Evolutionary conservation across 495 filamentous ascomycete genomes (phyloP).

Genomic region (Penicillium coffeae): DNA sequence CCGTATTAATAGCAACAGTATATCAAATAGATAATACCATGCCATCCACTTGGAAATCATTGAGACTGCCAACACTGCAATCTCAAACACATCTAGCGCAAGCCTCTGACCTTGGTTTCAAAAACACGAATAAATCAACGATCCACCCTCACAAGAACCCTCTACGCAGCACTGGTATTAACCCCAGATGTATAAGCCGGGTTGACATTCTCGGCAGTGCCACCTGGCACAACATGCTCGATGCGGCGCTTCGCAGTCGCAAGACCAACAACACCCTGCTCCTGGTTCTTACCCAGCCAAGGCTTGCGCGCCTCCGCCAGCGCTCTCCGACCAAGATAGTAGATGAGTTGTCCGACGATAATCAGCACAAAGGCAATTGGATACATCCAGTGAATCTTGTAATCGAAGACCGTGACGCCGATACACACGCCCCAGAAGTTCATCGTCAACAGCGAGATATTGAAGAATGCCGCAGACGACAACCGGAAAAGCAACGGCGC

Average conservation of each 20-base stretch:
- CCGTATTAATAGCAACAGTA: too few relatives aligned
- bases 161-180: not conserved
- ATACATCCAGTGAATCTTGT: slow-evolving; percentile 82
- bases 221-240: slow-evolving; percentile 28
- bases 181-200: too few relatives aligned
- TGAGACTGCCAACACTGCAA: too few relatives aligned
- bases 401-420: slow-evolving; percentile 79
- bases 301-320: slow-evolving; percentile 93
- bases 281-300: slow-evolving; percentile 85
- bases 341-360: slow-evolving; percentile 74
- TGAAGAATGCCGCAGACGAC: slow-evolving; percentile 89
- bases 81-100: too few relatives aligned
- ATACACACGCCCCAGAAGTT: slow-evolving; percentile 98
- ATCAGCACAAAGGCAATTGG: slow-evolving; percentile 93
- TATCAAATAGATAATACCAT: not conserved
- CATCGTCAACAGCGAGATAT: slow-evolving; percentile 87
- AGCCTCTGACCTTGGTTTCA: too few relatives aligned
- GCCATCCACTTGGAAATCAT: too few relatives aligned
- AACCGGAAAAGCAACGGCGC: slow-evolving; percentile 86
- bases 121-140: too few relatives aligned
- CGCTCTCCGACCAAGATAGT: slow-evolving; percentile 69
- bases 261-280: slow-evolving; percentile 71
- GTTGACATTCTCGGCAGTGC: slow-evolving; percentile 3
- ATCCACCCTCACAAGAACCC: too few relatives aligned
- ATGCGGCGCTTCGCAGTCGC: slow-evolving; percentile 85